A percentile compares a stretch with the other conserved stretches of the same genome.
phyloP scores from a whole-genome alignment of 169 alveolate genomes.

The Eimeria praecox region DNA sequence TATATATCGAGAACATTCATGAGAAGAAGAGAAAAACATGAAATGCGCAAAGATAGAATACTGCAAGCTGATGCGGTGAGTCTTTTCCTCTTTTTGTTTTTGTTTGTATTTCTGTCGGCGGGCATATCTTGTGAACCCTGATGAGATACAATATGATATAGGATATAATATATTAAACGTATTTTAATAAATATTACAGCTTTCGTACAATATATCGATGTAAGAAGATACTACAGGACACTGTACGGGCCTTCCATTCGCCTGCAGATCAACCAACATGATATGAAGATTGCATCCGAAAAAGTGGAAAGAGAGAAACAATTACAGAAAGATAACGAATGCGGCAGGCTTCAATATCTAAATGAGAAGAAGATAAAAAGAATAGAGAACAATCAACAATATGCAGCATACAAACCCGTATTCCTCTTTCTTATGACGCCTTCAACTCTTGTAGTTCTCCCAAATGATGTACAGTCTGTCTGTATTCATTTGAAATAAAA shows the following conservation, averaged over 20 bases:
- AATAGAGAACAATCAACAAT: not conserved
- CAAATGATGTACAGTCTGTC: not conserved
- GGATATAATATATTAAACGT: not conserved
- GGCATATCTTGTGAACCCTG: not conserved
- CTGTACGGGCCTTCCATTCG: conserved; percentile 15
- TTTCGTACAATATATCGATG: not conserved
- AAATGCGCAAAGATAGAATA: not conserved
- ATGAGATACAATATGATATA: not conserved
- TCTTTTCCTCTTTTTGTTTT: not conserved
- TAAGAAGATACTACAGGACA: not conserved
- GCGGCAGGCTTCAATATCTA: not conserved
- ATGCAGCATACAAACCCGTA: not conserved
- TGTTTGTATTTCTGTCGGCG: not conserved
- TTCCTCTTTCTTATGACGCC: not conserved
- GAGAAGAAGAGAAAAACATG: too few species aligned
- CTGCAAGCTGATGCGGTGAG: not conserved
- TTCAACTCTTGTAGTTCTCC: not conserved
- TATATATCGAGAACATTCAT: too few species aligned
- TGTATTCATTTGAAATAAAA: not conserved
- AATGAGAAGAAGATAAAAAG: not conserved
- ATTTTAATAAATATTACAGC: not conserved
- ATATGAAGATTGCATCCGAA: not conserved
- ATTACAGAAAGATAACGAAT: not conserved
- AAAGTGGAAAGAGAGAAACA: not conserved
- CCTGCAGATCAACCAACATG: not conserved